These are phyloP conservation scores for Cryptosporidium viatorum DNA, from an alignment of 169 alveolate species.

Conservation along the genomic window DNA sequence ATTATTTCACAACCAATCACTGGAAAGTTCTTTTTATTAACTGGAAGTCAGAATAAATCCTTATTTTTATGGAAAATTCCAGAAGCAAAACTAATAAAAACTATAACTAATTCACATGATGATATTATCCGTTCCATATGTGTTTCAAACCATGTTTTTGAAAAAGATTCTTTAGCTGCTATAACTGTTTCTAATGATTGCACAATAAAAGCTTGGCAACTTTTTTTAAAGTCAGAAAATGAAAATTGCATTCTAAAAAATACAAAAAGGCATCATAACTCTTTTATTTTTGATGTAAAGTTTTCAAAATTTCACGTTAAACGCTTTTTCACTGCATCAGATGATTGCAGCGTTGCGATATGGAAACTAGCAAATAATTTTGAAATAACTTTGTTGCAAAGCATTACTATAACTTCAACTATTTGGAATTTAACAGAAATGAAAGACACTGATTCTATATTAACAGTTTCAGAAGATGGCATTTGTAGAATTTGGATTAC, in stretches of 20 bases:
- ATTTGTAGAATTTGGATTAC: constrained; percentile 55
- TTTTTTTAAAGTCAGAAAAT: neutral
- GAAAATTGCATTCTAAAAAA: constrained; percentile 16
- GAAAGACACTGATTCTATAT: constrained; percentile 3
- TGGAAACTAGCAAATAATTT: constrained; percentile 11
- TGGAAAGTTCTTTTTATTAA: constrained; percentile 8
- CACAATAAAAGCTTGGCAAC: constrained; percentile 45
- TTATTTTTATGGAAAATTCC: constrained; percentile 38
- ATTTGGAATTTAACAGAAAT: constrained; percentile 54
- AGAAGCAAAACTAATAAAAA: neutral
- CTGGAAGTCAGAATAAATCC: constrained; percentile 66
- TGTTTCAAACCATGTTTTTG: constrained; percentile 3
- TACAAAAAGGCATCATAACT: constrained; percentile 15
- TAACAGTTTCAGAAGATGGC: constrained; percentile 54
- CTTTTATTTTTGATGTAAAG: constrained; percentile 47
- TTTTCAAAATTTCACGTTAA: constrained; percentile 10
- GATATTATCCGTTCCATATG: constrained; percentile 67
- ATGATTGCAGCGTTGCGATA: constrained; percentile 34
- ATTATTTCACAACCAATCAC: neutral
- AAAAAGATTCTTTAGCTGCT: neutral
- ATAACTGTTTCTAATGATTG: constrained; percentile 66
- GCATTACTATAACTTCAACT: constrained; percentile 15
- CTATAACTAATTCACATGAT: constrained; percentile 24
- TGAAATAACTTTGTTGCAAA: constrained; percentile 10
- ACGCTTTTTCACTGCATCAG: constrained; percentile 73